Conservation (phyloP, 352 stramenopile species). For the Pythium guiyangense region DNA sequence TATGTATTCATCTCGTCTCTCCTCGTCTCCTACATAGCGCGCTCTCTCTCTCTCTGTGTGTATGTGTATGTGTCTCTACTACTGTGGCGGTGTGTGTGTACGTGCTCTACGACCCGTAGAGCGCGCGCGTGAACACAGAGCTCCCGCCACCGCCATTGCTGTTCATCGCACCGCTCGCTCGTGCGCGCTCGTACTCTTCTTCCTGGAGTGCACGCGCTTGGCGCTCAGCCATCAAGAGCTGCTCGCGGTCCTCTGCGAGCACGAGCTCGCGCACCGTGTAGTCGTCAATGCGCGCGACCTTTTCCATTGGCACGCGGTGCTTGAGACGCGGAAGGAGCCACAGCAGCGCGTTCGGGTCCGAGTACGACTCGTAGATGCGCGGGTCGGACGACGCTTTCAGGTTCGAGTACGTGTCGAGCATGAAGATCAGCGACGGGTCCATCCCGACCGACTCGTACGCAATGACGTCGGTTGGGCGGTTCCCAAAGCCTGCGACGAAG, state of each 20-base stretch:
- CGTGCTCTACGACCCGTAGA: constrained; percentile 8
- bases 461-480: constrained; percentile 77
- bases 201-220: constrained; percentile 59
- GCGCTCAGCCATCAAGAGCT: constrained; percentile 60
- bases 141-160: constrained; percentile 13
- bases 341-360: constrained; percentile 73
- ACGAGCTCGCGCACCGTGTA: constrained; percentile 80
- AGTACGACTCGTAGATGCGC: constrained; percentile 76
- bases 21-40: too few species aligned
- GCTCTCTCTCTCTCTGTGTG: not conserved
- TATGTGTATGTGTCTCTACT: constrained; percentile 3
- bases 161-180: constrained; percentile 18
- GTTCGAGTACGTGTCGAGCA: constrained; percentile 81
- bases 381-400: constrained; percentile 52
- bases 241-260: constrained; percentile 70
- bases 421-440: constrained; percentile 66
- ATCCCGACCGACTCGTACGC: constrained; percentile 77
- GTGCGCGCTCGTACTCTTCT: constrained; percentile 44
- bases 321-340: constrained; percentile 80
- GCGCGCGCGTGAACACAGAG: constrained; percentile 10
- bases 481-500: constrained; percentile 82
- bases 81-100: not conserved
- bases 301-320: constrained; percentile 79
- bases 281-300: constrained; percentile 71
- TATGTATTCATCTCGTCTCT: too few species aligned